Percentiles rank a stretch among this genome's conserved stretches.
Conservation (phyloP, 1,139 yeast genomes). For the Geotrichum bryndzae region DNA sequence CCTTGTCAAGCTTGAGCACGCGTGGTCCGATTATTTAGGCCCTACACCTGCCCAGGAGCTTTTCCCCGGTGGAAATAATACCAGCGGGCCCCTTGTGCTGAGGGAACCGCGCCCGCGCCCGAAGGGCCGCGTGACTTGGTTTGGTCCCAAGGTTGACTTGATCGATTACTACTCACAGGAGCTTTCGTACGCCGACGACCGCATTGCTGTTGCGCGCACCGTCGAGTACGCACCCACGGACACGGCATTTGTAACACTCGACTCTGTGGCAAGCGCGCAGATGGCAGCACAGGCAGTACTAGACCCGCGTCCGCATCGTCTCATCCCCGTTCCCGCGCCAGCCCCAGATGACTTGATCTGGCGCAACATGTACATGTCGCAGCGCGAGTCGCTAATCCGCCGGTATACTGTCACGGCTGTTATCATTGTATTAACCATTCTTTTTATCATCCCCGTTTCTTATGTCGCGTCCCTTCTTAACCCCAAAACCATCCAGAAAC, state of each 20-base stretch:
- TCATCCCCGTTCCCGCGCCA: slow-evolving; percentile 73
- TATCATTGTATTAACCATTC: slow-evolving; percentile 58
- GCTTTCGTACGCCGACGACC: slow-evolving; percentile 51
- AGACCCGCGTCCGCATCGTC: slow-evolving; percentile 68
- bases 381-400: slow-evolving; percentile 50
- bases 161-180: slow-evolving; percentile 54
- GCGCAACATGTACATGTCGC: slow-evolving; percentile 62
- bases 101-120: neutral
- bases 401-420: slow-evolving; percentile 57
- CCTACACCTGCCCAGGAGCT: slow-evolving; percentile 22
- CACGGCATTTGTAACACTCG: slow-evolving; percentile 76
- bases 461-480: slow-evolving; percentile 68
- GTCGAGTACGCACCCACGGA: slow-evolving; percentile 40
- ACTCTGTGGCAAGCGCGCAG: slow-evolving; percentile 79
- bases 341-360: slow-evolving; percentile 83
- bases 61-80: neutral
- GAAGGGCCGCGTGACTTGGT: slow-evolving; percentile 44
- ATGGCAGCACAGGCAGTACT: slow-evolving; percentile 83
- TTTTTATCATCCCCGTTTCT: slow-evolving; percentile 67
- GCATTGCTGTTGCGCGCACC: slow-evolving; percentile 45
- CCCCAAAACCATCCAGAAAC: slow-evolving; percentile 56
- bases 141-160: slow-evolving; percentile 59
- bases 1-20: slow-evolving; percentile 54
- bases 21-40: slow-evolving; percentile 70
- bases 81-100: neutral